Conservation (phyloP, 225 moss, liverwort and hornwort species). For the Lunularia cruciata region DNA sequence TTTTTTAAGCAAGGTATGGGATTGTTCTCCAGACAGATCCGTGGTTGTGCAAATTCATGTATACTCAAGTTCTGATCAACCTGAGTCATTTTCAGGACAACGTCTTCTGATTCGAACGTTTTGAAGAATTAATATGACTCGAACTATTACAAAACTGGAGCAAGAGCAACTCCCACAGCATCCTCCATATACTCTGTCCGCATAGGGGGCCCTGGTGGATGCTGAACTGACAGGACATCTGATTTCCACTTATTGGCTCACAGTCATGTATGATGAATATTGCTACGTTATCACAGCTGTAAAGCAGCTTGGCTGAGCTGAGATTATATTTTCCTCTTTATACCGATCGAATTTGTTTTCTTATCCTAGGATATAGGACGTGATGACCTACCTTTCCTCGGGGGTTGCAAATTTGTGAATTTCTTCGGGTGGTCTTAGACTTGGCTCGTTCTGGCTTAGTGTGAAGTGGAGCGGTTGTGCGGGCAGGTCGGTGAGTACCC, state of each 20-base stretch:
- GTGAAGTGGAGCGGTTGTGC: not conserved
- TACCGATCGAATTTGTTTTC: no score
- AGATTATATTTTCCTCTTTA: not conserved
- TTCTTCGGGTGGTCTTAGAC: no score
- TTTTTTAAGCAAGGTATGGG: no score
- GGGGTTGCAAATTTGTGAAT: not conserved
- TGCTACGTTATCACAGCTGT: conserved; percentile 2
- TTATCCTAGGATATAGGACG: not conserved
- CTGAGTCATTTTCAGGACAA: no score
- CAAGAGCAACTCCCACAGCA: not conserved
- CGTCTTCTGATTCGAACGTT: no score
- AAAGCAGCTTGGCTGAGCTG: no score
- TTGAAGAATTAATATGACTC: not conserved
- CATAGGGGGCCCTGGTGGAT: not conserved
- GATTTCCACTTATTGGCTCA: conserved; percentile 1
- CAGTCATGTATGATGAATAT: not conserved
- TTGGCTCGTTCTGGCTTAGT: no score
- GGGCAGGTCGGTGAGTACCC: conserved; percentile 1
- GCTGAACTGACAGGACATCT: not conserved
- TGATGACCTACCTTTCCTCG: not conserved
- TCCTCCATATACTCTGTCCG: not conserved
- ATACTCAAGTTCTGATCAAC: no score
- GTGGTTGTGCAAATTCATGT: no score
- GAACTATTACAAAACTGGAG: no score
- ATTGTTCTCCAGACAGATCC: no score